Base-by-base conservation (phyloP, 441 rosid species). In the Brassica balearica region DNA sequence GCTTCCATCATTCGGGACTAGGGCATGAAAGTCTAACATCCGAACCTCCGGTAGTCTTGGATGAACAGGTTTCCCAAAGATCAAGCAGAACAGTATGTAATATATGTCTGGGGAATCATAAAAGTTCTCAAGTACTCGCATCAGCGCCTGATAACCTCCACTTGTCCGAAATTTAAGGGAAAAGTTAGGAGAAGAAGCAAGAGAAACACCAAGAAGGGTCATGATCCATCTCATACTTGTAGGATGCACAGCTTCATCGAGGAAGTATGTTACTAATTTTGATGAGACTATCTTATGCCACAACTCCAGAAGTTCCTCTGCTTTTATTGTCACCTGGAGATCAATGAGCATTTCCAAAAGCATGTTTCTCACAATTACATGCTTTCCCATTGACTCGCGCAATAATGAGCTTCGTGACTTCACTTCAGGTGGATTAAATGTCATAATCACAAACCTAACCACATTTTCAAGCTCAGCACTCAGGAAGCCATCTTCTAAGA, bases 191-290 rank as follows among this genome's bases (percentile, higher is more conserved):
- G 99, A 97, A 81, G 98, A 91, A 77, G 95, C 88, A 75, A 97
- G 94, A 84, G 92, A 93, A 66, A 90, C 97, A 69, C 99, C 99
- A 60, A 97, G 99, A 77, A 97, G 97, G 77, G 99, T 97, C 97
- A 95, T 92, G 86, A 97, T 92, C 99, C 99, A 93, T 87, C 99
- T 93, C 99, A 97, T 97, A 72, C 98, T 93, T n/a, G 99, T 97
- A 81, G 99, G 99, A 88, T 97, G 99, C 68, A 89, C 99, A 86
- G 99, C 97, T 89, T 93, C 99, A 84, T 97, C 99, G 66, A 97
- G 97, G 80, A 97, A 97, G 87, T 93, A 97, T 65, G 97, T 90
- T 53, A 97, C 87, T 90, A 97, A 84, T 82, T 91, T 97, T 81
- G 99, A 97, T 62, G 99, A 97, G 69, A 97, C 98, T 74, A 87